Percentiles rank a stretch among this genome's conserved stretches.
These are phyloP conservation scores for Chernovozyma aurita DNA, from an alignment of 1,139 yeast genomes.

Conservation along the genomic window DNA sequence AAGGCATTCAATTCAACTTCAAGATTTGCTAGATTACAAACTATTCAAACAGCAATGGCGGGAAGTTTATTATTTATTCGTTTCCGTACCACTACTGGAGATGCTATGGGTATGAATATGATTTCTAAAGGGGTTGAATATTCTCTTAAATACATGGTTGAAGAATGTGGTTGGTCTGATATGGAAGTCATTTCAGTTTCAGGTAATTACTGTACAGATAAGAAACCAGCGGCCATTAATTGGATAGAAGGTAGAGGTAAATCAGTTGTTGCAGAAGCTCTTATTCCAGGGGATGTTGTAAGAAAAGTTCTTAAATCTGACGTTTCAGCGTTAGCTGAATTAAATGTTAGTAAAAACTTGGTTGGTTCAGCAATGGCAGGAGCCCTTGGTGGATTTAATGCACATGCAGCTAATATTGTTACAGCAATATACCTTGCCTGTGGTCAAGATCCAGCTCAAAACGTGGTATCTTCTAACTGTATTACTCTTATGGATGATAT, in stretches of 20 bases:
- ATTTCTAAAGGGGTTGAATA: constrained; percentile 96
- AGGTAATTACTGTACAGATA: constrained; percentile 96
- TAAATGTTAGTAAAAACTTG: constrained; percentile 83
- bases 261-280: constrained; percentile 96
- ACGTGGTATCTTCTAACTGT: constrained; percentile 96
- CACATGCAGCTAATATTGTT: constrained; percentile 94
- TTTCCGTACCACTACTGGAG: constrained; percentile 97
- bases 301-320: constrained; percentile 80
- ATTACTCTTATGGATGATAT: constrained; percentile 88
- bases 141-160: constrained; percentile 78
- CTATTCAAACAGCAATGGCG: constrained; percentile 91
- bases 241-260: constrained; percentile 99
- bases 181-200: constrained; percentile 91
- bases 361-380: constrained; percentile 99
- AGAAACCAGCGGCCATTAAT: constrained; percentile 95
- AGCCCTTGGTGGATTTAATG: constrained; percentile 94
- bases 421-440: constrained; percentile 93
- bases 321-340: constrained; percentile 86
- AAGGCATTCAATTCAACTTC: constrained; percentile 95
- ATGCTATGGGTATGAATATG: constrained; percentile 99
- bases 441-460: constrained; percentile 99
- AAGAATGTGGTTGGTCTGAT: constrained; percentile 88
- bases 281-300: constrained; percentile 79
- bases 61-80: constrained; percentile 86
- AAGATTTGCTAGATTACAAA: constrained; percentile 91